These are phyloP conservation scores for Tetrapisispora fleetii DNA, from an alignment of 805 yeast genomes.

Conservation along the genomic window DNA sequence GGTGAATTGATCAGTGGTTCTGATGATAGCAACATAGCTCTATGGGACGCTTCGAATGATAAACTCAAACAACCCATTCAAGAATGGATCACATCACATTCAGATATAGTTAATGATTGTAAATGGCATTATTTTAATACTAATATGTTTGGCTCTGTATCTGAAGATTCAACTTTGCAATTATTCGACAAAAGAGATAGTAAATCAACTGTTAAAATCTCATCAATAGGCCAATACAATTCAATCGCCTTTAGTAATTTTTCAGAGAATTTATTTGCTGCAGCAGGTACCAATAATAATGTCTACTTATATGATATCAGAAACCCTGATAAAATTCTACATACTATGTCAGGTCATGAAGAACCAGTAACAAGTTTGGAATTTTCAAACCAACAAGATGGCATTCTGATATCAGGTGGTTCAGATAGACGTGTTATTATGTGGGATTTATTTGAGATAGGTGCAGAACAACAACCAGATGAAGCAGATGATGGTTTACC, in stretches of 20 bases:
- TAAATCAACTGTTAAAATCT: constrained; percentile 8
- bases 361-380: constrained; percentile 62
- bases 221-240: constrained; percentile 39
- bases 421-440: constrained; percentile 67
- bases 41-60: constrained; percentile 41
- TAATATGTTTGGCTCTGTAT: constrained; percentile 55
- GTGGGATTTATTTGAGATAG: constrained; percentile 75
- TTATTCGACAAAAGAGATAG: constrained; percentile 44
- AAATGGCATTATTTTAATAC: constrained; percentile 54
- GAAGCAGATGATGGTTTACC: constrained; percentile 90
- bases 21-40: constrained; percentile 54
- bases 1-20: constrained; percentile 51
- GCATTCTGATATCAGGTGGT: constrained; percentile 66
- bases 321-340: constrained; percentile 39
- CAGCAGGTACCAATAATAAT: constrained; percentile 61
- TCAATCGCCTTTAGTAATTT: constrained; percentile 56
- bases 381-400: constrained; percentile 71
- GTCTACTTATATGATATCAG: constrained; percentile 59
- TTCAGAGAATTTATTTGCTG: constrained; percentile 49
- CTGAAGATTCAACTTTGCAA: constrained; percentile 53
- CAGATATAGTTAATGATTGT: constrained; percentile 63
- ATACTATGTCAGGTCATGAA: constrained; percentile 73
- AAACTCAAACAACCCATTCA: constrained; percentile 20
- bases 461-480: constrained; percentile 76
- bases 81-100: constrained; percentile 31